A percentile compares a stretch with the other conserved stretches of the same genome.
Evolutionary conservation across 139 green algal species (phyloP).

Genomic region (Chlamydomonas incerta): DNA sequence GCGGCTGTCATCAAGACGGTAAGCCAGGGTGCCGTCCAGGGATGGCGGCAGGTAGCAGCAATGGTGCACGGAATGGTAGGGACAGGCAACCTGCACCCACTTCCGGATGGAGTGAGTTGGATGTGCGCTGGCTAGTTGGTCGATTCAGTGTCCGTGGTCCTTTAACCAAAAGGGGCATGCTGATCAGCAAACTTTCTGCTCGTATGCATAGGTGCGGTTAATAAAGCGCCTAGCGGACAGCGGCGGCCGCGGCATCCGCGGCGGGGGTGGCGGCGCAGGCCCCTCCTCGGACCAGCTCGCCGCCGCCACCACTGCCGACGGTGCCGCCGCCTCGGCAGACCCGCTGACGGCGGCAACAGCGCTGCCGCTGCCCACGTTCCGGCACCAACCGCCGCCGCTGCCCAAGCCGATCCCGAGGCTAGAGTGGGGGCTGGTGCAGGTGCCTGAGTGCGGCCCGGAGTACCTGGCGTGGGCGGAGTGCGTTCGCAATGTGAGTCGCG

Average conservation of each 20-base stretch:
- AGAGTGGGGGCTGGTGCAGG: constrained; percentile 30
- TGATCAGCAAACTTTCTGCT: too few relatives aligned
- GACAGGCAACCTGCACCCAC: too few relatives aligned
- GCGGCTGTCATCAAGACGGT: constrained; percentile 23
- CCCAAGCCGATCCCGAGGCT: not conserved
- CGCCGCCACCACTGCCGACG: not conserved
- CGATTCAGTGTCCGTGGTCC: too few relatives aligned
- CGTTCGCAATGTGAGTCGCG: constrained; percentile 18
- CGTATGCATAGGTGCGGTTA: not conserved
- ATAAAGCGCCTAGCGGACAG: not conserved
- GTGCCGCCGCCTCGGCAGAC: not conserved
- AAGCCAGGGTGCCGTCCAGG: too few relatives aligned
- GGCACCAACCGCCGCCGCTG: constrained; percentile 17
- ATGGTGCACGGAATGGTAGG: too few relatives aligned
- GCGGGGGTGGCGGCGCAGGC: not conserved
- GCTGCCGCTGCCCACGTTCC: constrained; percentile 8
- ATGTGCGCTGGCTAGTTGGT: too few relatives aligned
- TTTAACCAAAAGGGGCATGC: too few relatives aligned
- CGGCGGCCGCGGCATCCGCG: not conserved
- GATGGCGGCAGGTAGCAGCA: too few relatives aligned
- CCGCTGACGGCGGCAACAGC: constrained; percentile 8
- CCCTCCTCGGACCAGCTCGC: not conserved
- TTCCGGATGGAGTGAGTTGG: too few relatives aligned
- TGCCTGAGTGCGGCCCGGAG: constrained; percentile 1
- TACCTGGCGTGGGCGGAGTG: constrained; percentile 20